Percentiles rank a stretch among this genome's conserved stretches.
Conservation (phyloP, 2,329 filamentous ascomycete species). For the Phoma sp. region DNA sequence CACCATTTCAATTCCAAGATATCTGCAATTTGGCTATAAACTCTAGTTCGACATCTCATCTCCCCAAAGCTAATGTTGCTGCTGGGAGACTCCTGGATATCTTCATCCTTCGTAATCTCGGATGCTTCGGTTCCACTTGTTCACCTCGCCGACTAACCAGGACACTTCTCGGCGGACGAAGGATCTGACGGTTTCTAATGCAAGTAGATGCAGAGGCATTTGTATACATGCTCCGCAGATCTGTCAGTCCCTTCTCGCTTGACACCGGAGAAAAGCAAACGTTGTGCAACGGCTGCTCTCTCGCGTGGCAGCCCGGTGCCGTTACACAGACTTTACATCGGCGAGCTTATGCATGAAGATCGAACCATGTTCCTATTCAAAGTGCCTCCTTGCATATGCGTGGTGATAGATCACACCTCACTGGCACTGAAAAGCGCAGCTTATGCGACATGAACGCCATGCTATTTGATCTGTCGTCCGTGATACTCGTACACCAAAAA, state of each 20-base stretch:
- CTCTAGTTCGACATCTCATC: background rate
- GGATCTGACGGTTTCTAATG: background rate
- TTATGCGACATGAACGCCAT: background rate
- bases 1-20: too few species aligned
- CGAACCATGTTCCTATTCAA: background rate
- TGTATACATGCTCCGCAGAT: background rate
- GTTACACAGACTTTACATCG: constrained; percentile 10
- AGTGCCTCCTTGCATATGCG: background rate
- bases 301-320: constrained; percentile 6
- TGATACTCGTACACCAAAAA: constrained; percentile 19
- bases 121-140: background rate
- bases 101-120: background rate
- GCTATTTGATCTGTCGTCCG: background rate
- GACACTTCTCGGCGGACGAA: background rate
- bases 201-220: background rate
- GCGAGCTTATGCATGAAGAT: constrained; percentile 10
- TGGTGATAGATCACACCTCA: background rate
- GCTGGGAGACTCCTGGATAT: background rate
- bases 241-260: background rate
- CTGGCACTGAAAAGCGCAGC: background rate
- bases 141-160: constrained; percentile 7
- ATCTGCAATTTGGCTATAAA: too few species aligned
- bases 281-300: constrained; percentile 10
- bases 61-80: background rate
- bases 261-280: constrained; percentile 4